Evolutionary conservation across 139 green algal genomes (phyloP), one percentile per base, ranked within the genome.

Genomic region (Deuterostichococcus epilithicus): DNA sequence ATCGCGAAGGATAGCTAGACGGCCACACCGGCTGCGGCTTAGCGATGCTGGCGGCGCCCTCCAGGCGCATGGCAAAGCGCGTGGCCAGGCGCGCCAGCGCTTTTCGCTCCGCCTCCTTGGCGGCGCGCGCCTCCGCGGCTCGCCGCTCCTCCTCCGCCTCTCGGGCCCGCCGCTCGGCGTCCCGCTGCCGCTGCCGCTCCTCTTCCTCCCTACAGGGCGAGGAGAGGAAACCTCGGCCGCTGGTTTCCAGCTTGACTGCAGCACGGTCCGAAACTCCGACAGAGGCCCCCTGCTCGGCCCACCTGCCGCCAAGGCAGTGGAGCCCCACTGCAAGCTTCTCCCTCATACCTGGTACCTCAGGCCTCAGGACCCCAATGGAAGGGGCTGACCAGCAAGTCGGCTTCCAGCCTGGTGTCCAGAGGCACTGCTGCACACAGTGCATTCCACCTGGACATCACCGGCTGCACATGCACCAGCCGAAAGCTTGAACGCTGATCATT

Each of bases 61-160:
- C 76, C 58, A 88, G 26, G 32, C 77, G 58, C 38, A 84, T 37
- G 2, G 69, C 77, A 81, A 87, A 88, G 34, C 42, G 63, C 36
- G 42, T 70, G 30, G 81, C 45, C 47, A 86, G 68, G 30, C 58
- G 39, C 32, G 59, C 71, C 34, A 76, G 66, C 74, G 78, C 82
- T 0, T 45, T 45, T 30, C 44, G 42, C 77, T 82, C 79, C 0
- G 71, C 58, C 76, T 79, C 72, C 13, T 35, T 33, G 32, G 38
- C n/a, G 38, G 59, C 52, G n/a, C 34, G 33, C 67, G 69, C 80
- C 45, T 86, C 81, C 36, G 42, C 58, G 32, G 72, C 37, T 66
- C 45, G 66, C 68, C 39, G 35, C 75, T 78, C 70, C 68, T 74
- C 73, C 34, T 81, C 73, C 5, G 73, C 47, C 70, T 75, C 69